phyloP scores from a whole-genome alignment of 2,329 filamentous ascomycete genomes.

The Escovopsis sp. region DNA sequence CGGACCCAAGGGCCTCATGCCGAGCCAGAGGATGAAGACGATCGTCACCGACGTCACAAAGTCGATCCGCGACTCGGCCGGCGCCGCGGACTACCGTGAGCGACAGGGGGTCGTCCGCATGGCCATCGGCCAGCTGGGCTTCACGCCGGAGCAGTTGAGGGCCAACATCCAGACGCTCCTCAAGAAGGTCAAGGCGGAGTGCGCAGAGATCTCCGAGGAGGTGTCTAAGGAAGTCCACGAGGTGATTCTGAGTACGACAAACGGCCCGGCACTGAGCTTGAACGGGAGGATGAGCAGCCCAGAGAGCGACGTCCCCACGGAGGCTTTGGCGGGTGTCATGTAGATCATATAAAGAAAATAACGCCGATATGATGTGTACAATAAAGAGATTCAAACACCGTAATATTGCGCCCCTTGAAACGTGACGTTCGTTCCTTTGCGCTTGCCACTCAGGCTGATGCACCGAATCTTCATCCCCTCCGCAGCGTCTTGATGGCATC shows the following conservation, averaged over 20 bases:
- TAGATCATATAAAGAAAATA: conserved; percentile 17
- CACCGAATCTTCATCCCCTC: conserved; percentile 15
- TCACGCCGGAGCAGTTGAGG: conserved; percentile 74
- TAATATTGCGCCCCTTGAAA: conserved; percentile 19
- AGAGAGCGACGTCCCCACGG: conserved; percentile 39
- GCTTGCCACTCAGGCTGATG: not conserved
- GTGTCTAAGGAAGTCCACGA: conserved; percentile 34
- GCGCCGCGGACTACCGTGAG: conserved; percentile 79
- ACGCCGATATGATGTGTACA: not conserved
- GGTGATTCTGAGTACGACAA: conserved; percentile 71
- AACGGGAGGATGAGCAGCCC: conserved; percentile 61
- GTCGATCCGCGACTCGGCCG: conserved; percentile 69
- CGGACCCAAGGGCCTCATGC: conserved; percentile 87
- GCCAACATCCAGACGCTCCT: conserved; percentile 72
- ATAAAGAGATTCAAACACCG: conserved; percentile 16
- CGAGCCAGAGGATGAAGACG: conserved; percentile 73
- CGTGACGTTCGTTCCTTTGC: conserved; percentile 3
- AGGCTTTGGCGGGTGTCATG: conserved; percentile 39
- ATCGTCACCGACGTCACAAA: conserved; percentile 66
- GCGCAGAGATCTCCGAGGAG: conserved; percentile 49
- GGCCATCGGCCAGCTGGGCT: conserved; percentile 80
- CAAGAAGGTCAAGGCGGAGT: conserved; percentile 63
- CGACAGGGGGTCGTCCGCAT: conserved; percentile 69
- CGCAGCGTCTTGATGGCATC: conserved; percentile 36
- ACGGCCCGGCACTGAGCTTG: conserved; percentile 74